phyloP scores from a whole-genome alignment of 257 asterid species.

The Salvia miltiorrhiza region DNA sequence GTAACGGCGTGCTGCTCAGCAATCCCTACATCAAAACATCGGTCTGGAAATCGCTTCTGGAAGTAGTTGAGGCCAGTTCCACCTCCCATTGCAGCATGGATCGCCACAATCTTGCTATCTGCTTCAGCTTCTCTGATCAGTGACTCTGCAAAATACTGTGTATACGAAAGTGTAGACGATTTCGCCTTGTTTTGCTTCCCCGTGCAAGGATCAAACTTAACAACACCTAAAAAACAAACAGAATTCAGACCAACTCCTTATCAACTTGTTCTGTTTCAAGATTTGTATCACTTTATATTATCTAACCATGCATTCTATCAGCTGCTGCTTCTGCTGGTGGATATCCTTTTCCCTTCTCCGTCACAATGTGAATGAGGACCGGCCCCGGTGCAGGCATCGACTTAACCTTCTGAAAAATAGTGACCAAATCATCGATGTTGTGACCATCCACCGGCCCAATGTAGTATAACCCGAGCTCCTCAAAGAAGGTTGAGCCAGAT shows the following conservation, averaged over 20 bases:
- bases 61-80: constrained; percentile 15
- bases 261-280: background rate
- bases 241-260: background rate
- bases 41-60: constrained; percentile 11
- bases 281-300: background rate
- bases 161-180: constrained; percentile 7
- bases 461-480: constrained; percentile 17
- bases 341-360: constrained; percentile 11
- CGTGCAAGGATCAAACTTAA: background rate
- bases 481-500: constrained; percentile 3
- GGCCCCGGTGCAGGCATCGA: constrained; percentile 15
- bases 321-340: constrained; percentile 12
- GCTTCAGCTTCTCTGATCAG: constrained; percentile 41
- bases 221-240: background rate
- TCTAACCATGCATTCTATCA: constrained; percentile 13
- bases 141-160: constrained; percentile 13
- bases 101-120: constrained; percentile 39
- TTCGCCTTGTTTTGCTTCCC: constrained; percentile 14
- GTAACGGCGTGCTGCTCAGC: constrained; percentile 18
- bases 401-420: background rate
- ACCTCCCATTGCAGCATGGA: constrained; percentile 18
- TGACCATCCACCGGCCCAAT: constrained; percentile 13
- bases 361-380: background rate
- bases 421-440: background rate
- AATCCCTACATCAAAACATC: constrained; percentile 10